Evolutionary conservation across 2,329 filamentous ascomycete species (phyloP).

Genomic region (Penicillium sp.): DNA sequence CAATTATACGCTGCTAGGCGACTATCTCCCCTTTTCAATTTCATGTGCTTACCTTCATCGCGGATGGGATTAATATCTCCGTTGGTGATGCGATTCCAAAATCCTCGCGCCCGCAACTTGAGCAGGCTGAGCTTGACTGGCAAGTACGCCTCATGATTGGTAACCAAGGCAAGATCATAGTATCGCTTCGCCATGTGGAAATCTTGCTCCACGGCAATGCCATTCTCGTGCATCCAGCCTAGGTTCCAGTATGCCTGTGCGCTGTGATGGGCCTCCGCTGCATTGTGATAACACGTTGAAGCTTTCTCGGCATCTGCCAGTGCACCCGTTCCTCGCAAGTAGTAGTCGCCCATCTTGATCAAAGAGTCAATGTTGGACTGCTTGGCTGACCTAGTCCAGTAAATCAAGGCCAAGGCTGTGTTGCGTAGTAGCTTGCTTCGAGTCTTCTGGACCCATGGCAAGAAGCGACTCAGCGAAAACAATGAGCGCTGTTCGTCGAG

Average conservation of each 20-base stretch:
- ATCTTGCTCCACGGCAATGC: constrained; percentile 87
- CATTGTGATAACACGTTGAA: constrained; percentile 87
- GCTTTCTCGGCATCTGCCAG: constrained; percentile 77
- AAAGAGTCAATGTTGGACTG: constrained; percentile 92
- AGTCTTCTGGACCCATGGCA: constrained; percentile 49
- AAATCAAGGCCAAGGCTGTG: constrained; percentile 73
- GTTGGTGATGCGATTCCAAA: constrained; percentile 91
- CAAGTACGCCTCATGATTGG: constrained; percentile 90
- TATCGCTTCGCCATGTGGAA: constrained; percentile 96
- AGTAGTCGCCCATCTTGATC: constrained; percentile 99
- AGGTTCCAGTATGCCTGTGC: constrained; percentile 96
- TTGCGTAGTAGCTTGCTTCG: constrained; percentile 55
- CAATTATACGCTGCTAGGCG: constrained; percentile 28
- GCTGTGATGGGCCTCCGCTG: constrained; percentile 86
- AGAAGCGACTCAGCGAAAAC: constrained; percentile 57
- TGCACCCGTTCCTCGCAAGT: constrained; percentile 78
- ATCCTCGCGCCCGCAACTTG: constrained; percentile 80
- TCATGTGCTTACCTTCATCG: constrained; percentile 67
- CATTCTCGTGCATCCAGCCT: constrained; percentile 99
- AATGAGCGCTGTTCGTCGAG: constrained; percentile 72
- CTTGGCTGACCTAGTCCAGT: constrained; percentile 92
- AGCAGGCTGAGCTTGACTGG: constrained; percentile 86
- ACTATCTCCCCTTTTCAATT: neutral
- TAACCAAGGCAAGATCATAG: constrained; percentile 89
- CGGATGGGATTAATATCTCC: constrained; percentile 91